Base-by-base conservation (phyloP, 176 grass and related monocot species). In the Echinochloa phyllopogon region DNA sequence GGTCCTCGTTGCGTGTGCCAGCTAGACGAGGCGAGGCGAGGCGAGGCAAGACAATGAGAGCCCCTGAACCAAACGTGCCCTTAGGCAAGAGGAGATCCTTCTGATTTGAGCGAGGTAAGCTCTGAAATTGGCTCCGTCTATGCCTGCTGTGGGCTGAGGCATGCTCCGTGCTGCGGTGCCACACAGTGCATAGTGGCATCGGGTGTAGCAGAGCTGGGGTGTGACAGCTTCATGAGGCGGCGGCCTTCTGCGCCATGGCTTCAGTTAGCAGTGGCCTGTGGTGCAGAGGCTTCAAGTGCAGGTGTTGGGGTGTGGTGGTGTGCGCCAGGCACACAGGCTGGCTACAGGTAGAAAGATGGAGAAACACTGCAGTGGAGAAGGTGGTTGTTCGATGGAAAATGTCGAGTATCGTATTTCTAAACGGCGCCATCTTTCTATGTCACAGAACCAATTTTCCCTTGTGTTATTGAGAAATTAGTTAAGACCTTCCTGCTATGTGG, bases 11-110 rank as follows among this genome's bases (percentile, higher is more conserved):
- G n/a, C n/a, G n/a, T n/a, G n/a, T n/a, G n/a, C n/a, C n/a, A n/a
- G n/a, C n/a, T n/a, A n/a, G n/a, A n/a, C n/a, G n/a, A n/a, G n/a
- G n/a, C n/a, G n/a, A n/a, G n/a, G n/a, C n/a, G n/a, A n/a, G n/a
- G n/a, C n/a, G n/a, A n/a, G n/a, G n/a, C n/a, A n/a, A n/a, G n/a
- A n/a, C n/a, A n/a, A n/a, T n/a, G n/a, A n/a, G n/a, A n/a, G n/a
- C n/a, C n/a, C n/a, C n/a, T n/a, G n/a, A n/a, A n/a, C n/a, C n/a
- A n/a, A n/a, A n/a, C n/a, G n/a, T n/a, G n/a, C n/a, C n/a, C n/a
- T n/a, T n/a, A 13, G 68, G 42, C 41, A 71, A 45, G 67, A 70
- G 4, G 67, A 69, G 68, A 47, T 71, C n/a, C 42, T 71, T 71
- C 67, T 2, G 21, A 70, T 45, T 71, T 27, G 42, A 71, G 42